Base-by-base conservation (phyloP, 2,329 filamentous ascomycete genomes). In the Mariannaea elegans region DNA sequence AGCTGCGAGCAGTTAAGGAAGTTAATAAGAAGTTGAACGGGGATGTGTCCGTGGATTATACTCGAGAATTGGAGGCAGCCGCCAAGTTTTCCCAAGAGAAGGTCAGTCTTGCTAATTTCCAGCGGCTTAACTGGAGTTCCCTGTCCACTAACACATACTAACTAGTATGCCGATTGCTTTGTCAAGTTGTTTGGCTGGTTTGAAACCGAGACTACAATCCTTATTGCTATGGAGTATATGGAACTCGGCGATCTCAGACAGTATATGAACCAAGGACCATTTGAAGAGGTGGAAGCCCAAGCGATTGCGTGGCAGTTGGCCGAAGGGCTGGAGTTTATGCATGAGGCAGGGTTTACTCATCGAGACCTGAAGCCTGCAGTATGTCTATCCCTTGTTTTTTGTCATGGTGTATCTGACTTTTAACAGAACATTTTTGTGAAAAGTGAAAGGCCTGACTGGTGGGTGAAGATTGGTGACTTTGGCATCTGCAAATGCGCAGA, bases 201-300 rank as follows among this genome's bases (percentile, higher is more conserved):
- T 19, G 38, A 36, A 14, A 45, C 38, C 18, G 27, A 36, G 7
- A 31, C n/a, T 10, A 41, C 14, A 8, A 23, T 54, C 12, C 42
- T 42, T 39, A 54, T 54, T 31, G 27, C 50, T 9, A 54, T 54
- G 50, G 50, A 46, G 41, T 13, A 45, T n/a, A 45, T 13, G 41
- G 24, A n/a, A 18, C 16, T 29, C 4, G 50, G 50, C 50, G 50
- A 54, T 24, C 23, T 54, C 18, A 24, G 42, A 16, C 39, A 45
- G 6, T 19, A 54, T 21, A 21, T 54, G 19, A 18, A 45, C 18
- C 34, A n/a, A n/a, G n/a, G 32, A n/a, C 41, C 39, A 4, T 38
- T 54, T 4, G 24, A 27, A n/a, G 50, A 54, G 7, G 34, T n/a
- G 3, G 38, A 45, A n/a, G 50, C 27, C 13, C 32, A 24, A 31